Conservation (phyloP, 495 filamentous ascomycete genomes). For the Tuber melanosporum region DNA sequence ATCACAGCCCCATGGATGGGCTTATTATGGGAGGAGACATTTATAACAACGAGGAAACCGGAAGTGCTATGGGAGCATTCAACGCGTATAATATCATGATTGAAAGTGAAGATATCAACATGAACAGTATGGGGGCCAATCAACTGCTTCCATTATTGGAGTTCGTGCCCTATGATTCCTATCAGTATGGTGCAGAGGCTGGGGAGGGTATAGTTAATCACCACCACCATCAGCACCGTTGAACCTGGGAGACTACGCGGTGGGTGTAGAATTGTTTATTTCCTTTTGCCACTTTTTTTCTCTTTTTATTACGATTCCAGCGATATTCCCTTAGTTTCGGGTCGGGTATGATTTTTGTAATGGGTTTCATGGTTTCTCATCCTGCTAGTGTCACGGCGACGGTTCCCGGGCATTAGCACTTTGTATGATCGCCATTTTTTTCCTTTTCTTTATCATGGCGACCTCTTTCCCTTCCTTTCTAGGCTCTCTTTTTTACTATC, state of each 20-base stretch:
- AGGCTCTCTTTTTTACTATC: not conserved
- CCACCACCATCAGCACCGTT: not conserved
- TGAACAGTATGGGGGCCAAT: constrained; percentile 16
- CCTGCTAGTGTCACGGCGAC: not conserved
- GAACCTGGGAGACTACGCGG: not conserved
- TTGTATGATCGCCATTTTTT: not conserved
- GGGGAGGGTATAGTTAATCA: not conserved
- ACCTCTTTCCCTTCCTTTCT: not conserved
- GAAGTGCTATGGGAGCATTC: constrained; percentile 6
- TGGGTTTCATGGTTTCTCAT: constrained; percentile 1
- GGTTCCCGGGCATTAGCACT: not conserved
- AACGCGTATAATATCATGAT: constrained; percentile 32
- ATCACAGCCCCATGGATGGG: constrained; percentile 20
- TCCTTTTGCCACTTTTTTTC: not conserved
- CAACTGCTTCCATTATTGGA: constrained; percentile 24
- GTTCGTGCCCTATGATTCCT: constrained; percentile 22
- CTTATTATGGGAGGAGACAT: constrained; percentile 21
- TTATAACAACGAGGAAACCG: constrained; percentile 19
- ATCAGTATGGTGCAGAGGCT: not conserved
- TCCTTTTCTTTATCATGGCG: not conserved
- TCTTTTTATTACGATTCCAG: not conserved
- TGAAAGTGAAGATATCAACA: constrained; percentile 34
- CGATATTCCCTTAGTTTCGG: not conserved
- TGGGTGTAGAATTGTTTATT: not conserved
- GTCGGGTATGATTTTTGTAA: not conserved